These are phyloP conservation scores for Coniella vitis DNA, from an alignment of 2,329 filamentous ascomycete species.

Conservation along the genomic window DNA sequence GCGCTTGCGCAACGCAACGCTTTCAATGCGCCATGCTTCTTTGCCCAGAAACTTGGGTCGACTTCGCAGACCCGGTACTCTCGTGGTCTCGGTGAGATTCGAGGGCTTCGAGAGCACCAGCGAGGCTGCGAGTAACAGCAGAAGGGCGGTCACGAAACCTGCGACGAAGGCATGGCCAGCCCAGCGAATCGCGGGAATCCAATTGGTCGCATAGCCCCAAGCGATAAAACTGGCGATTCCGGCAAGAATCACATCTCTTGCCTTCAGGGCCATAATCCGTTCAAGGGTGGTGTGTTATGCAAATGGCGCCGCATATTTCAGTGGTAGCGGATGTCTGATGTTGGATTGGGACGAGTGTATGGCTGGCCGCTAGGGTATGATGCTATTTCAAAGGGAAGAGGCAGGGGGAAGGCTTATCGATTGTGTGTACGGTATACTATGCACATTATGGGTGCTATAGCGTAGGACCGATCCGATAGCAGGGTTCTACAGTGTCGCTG, in stretches of 20 bases:
- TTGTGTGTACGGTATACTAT: too few relatives aligned
- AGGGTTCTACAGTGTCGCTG: too few relatives aligned
- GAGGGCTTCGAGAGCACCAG: constrained; percentile 53
- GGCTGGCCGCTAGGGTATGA: constrained; percentile 6
- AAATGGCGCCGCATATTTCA: constrained; percentile 13
- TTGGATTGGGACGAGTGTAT: not conserved
- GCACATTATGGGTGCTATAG: too few relatives aligned
- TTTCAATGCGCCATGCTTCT: constrained; percentile 63
- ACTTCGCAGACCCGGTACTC: constrained; percentile 34
- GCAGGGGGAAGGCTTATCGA: constrained; percentile 9
- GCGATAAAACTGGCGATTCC: constrained; percentile 68
- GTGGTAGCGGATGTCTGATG: not conserved
- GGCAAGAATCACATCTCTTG: constrained; percentile 64
- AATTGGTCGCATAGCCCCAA: constrained; percentile 81
- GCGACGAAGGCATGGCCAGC: constrained; percentile 74
- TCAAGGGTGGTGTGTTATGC: constrained; percentile 10
- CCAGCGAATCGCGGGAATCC: constrained; percentile 77
- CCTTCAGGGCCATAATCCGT: constrained; percentile 60
- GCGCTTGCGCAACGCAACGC: constrained; percentile 56
- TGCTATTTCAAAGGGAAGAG: constrained; percentile 1
- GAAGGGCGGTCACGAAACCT: constrained; percentile 53
- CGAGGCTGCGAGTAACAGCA: constrained; percentile 51
- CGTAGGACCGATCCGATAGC: too few relatives aligned
- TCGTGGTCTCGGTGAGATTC: constrained; percentile 30
- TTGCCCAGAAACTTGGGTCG: constrained; percentile 54